These are phyloP conservation scores for Bipolaris zeicola DNA, from an alignment of 2,329 filamentous ascomycete genomes.

Conservation along the genomic window DNA sequence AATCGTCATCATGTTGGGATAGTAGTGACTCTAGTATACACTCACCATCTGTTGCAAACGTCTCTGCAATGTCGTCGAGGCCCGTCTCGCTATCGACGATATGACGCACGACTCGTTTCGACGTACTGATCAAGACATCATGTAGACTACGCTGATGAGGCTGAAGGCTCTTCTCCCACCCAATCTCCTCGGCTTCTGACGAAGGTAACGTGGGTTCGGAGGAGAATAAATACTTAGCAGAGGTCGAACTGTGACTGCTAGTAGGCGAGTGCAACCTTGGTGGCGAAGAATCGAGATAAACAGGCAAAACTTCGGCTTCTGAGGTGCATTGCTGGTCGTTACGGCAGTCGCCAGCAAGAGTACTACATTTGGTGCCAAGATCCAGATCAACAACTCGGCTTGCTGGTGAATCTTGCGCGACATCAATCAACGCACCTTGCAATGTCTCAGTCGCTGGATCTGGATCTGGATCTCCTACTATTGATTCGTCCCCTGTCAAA, in stretches of 20 bases:
- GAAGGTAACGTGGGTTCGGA: constrained; percentile 25
- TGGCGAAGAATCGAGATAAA: constrained; percentile 32
- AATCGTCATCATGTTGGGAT: constrained; percentile 48
- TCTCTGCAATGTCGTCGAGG: constrained; percentile 51
- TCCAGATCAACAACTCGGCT: background rate
- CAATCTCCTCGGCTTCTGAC: constrained; percentile 38
- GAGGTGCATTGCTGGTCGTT: background rate
- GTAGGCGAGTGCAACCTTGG: constrained; percentile 20
- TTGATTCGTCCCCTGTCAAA: constrained; percentile 27
- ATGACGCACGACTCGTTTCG: constrained; percentile 52
- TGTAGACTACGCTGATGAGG: constrained; percentile 49
- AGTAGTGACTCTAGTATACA: constrained; percentile 53
- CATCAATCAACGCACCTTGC: background rate
- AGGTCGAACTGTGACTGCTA: constrained; percentile 39
- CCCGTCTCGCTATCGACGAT: constrained; percentile 56
- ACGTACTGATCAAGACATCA: constrained; percentile 48
- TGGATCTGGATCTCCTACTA: background rate
- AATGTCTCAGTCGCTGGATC: background rate
- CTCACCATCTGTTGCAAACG: constrained; percentile 52
- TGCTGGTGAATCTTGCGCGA: background rate
- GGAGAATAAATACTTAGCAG: constrained; percentile 25
- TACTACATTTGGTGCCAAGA: constrained; percentile 14
- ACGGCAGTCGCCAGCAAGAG: constrained; percentile 11
- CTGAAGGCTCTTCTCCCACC: constrained; percentile 48
- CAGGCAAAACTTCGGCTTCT: constrained; percentile 7